Percentiles rank a stretch among this genome's conserved stretches.
Evolutionary conservation across 78 protist genomes (phyloP).

Genomic region (Bigelowiella natans): DNA sequence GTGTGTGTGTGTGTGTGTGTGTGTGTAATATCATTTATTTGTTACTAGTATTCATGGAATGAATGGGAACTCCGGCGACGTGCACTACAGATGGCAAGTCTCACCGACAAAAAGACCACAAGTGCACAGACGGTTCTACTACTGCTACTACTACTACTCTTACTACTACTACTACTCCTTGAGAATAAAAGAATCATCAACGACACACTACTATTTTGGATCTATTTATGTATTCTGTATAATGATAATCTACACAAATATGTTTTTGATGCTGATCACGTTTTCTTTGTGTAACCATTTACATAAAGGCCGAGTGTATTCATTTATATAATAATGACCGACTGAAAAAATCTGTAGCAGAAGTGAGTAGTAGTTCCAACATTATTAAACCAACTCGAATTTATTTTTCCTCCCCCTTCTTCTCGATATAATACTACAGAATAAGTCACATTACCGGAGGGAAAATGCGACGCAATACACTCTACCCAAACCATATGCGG

Average conservation of each 20-base stretch:
- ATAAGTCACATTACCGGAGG: not conserved
- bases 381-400: not conserved
- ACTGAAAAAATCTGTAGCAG: too few relatives aligned
- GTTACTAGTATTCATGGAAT: not conserved
- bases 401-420: not conserved
- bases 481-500: not conserved
- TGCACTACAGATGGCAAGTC: not conserved
- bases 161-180: not conserved
- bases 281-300: not conserved
- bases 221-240: not conserved
- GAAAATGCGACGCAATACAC: not conserved
- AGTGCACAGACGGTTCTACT: not conserved
- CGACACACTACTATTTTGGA: not conserved
- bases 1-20: not conserved
- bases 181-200: not conserved
- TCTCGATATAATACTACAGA: not conserved
- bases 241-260: not conserved
- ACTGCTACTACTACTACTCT: not conserved
- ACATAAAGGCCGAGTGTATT: too few relatives aligned
- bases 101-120: not conserved
- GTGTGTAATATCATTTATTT: not conserved
- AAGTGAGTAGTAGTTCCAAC: too few relatives aligned
- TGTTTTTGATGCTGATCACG: not conserved
- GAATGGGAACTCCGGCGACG: not conserved
- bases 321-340: too few relatives aligned